A percentile compares a stretch with the other conserved stretches of the same genome.
phyloP scores from a whole-genome alignment of 805 yeast genomes.

The Saccharomyces kudriavzevii region DNA sequence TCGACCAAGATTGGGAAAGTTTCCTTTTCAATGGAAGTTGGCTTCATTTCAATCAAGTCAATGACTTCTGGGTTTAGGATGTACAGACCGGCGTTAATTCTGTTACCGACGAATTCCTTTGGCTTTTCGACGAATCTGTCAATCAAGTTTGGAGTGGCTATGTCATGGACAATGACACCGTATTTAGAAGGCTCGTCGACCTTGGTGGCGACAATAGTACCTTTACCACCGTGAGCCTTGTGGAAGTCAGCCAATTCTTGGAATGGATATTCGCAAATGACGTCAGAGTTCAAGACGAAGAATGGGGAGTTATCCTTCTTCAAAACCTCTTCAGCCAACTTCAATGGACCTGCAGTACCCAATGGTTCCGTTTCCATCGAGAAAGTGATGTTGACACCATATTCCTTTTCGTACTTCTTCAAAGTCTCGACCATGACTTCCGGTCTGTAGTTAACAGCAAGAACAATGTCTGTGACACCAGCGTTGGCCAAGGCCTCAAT shows the following conservation, averaged over 20 bases:
- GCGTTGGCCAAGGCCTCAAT: constrained; percentile 96
- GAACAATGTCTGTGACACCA: constrained; percentile 96
- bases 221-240: constrained; percentile 91
- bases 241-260: constrained; percentile 87
- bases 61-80: constrained; percentile 95
- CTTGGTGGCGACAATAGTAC: constrained; percentile 98
- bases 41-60: constrained; percentile 93
- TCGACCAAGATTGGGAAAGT: constrained; percentile 96
- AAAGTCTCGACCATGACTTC: constrained; percentile 97
- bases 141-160: constrained; percentile 87
- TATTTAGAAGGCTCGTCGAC: constrained; percentile 99
- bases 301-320: constrained; percentile 94
- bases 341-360: constrained; percentile 99
- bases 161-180: constrained; percentile 98
- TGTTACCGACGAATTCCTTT: constrained; percentile 97
- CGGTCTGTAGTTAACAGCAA: constrained; percentile 98
- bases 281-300: constrained; percentile 96
- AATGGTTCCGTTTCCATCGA: constrained; percentile 98
- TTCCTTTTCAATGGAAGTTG: constrained; percentile 99
- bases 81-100: constrained; percentile 98
- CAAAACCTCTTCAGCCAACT: constrained; percentile 88
- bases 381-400: constrained; percentile 91
- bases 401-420: constrained; percentile 87
- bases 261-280: constrained; percentile 98
- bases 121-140: constrained; percentile 99